Conservation (phyloP, 768 basidiomycete genomes). For the Glaciozyma martinii region DNA sequence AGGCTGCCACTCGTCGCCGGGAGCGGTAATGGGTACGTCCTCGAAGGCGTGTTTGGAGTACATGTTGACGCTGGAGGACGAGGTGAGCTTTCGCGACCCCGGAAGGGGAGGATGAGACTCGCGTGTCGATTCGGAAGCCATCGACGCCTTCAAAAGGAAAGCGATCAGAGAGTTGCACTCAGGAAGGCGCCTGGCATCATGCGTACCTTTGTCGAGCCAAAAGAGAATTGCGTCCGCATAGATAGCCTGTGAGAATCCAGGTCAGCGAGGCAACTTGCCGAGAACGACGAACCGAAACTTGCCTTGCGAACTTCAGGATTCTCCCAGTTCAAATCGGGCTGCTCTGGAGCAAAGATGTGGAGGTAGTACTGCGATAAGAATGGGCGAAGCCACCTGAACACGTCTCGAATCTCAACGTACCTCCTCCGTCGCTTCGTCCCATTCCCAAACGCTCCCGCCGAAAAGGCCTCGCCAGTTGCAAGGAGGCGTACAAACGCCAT, state of each 20-base stretch:
- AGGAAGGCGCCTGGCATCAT: too few species aligned
- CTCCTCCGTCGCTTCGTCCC: conserved; percentile 58
- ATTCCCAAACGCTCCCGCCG: conserved; percentile 53
- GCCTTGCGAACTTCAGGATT: neutral
- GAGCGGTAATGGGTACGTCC: conserved; percentile 55
- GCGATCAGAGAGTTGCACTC: too few species aligned
- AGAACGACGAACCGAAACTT: neutral
- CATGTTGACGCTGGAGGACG: conserved; percentile 39
- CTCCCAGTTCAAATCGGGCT: conserved; percentile 1
- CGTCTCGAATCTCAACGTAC: conserved; percentile 51
- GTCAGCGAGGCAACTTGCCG: conserved; percentile 41
- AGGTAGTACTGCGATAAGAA: conserved; percentile 47
- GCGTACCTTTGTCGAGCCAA: conserved; percentile 56
- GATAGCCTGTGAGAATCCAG: conserved; percentile 42
- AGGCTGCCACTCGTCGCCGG: conserved; percentile 34
- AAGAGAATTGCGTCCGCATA: conserved; percentile 59
- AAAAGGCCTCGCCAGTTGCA: conserved; percentile 29
- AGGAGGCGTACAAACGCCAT: neutral
- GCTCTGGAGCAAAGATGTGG: neutral
- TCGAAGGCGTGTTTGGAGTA: conserved; percentile 57
- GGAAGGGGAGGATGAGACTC: neutral
- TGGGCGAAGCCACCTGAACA: neutral
- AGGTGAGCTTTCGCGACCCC: neutral
- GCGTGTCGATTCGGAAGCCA: conserved; percentile 56
- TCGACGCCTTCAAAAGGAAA: conserved; percentile 48